Percentiles rank a stretch among this genome's conserved stretches.
Evolutionary conservation across 2,329 filamentous ascomycete species (phyloP).

Genomic region (Aspergillus ochraceoroseus): DNA sequence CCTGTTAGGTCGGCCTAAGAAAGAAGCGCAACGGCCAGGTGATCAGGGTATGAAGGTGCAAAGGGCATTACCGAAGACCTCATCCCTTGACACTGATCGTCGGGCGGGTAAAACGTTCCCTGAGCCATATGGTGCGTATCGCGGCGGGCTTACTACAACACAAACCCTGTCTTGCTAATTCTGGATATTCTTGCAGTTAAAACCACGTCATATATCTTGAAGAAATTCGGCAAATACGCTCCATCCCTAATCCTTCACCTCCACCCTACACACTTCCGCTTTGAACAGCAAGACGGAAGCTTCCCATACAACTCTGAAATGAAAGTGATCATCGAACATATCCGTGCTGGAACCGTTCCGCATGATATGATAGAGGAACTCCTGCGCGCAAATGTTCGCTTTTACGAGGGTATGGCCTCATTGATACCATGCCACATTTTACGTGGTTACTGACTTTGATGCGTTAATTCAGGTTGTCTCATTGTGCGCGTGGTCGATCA

Average conservation of each 20-base stretch:
- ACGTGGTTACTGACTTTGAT: slow-evolving; percentile 6
- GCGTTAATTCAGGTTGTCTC: slow-evolving; percentile 57
- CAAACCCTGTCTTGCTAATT: slow-evolving; percentile 19
- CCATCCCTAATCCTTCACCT: slow-evolving; percentile 86
- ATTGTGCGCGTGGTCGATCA: slow-evolving; percentile 94
- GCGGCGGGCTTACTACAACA: slow-evolving; percentile 3
- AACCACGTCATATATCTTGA: slow-evolving; percentile 72
- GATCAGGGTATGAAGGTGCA: slow-evolving; percentile 33
- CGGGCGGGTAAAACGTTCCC: slow-evolving; percentile 37
- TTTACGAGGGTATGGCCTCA: slow-evolving; percentile 68
- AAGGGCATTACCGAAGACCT: slow-evolving; percentile 34
- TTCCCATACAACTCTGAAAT: slow-evolving; percentile 92
- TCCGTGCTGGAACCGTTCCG: slow-evolving; percentile 71
- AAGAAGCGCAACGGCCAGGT: slow-evolving; percentile 48
- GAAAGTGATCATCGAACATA: slow-evolving; percentile 71
- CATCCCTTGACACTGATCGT: slow-evolving; percentile 31
- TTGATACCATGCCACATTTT: not conserved
- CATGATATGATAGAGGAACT: slow-evolving; percentile 84
- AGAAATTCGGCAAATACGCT: slow-evolving; percentile 65
- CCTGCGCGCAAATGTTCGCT: slow-evolving; percentile 63
- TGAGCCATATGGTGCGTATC: slow-evolving; percentile 45
- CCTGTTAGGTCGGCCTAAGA: slow-evolving; percentile 51
- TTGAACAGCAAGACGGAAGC: slow-evolving; percentile 89
- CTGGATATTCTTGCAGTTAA: slow-evolving; percentile 53
- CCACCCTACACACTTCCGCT: slow-evolving; percentile 78